Conservation (phyloP, 345 rosid species). For the Geranium brycei region DNA sequence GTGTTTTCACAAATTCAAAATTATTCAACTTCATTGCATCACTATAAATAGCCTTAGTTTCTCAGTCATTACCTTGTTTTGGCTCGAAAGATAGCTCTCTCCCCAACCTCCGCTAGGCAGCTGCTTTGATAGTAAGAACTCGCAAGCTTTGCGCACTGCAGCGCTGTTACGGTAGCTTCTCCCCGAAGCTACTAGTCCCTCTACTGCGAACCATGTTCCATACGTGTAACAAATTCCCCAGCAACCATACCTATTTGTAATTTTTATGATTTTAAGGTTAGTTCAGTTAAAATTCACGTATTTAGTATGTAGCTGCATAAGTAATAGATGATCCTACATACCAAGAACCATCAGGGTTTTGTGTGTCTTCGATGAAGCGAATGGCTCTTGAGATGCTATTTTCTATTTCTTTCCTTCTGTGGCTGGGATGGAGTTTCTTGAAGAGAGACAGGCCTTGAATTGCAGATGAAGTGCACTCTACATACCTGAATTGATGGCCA, state of each 20-base stretch:
- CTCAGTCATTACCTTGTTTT: background rate
- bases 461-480: constrained; percentile 40
- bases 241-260: constrained; percentile 34
- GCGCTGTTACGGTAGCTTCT: constrained; percentile 23
- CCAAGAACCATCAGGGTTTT: constrained; percentile 46
- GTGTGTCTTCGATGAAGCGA: constrained; percentile 27
- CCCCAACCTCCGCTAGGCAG: constrained; percentile 59
- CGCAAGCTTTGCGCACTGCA: constrained; percentile 35
- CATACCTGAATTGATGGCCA: constrained; percentile 19
- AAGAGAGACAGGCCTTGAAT: constrained; percentile 31
- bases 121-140: constrained; percentile 37
- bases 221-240: constrained; percentile 67
- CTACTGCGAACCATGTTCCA: constrained; percentile 44
- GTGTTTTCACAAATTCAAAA: too few species aligned
- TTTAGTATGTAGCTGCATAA: too few species aligned
- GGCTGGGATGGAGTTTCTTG: constrained; percentile 26
- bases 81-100: constrained; percentile 25
- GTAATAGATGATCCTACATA: background rate
- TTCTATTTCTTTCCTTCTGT: constrained; percentile 28
- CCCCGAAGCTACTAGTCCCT: constrained; percentile 37
- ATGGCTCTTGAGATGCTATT: constrained; percentile 13
- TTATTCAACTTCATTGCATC: too few species aligned
- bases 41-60: too few species aligned
- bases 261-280: too few species aligned
- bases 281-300: background rate